Evolutionary conservation across 352 stramenopile species (phyloP).

Genomic region (Globisporangium yorkense): DNA sequence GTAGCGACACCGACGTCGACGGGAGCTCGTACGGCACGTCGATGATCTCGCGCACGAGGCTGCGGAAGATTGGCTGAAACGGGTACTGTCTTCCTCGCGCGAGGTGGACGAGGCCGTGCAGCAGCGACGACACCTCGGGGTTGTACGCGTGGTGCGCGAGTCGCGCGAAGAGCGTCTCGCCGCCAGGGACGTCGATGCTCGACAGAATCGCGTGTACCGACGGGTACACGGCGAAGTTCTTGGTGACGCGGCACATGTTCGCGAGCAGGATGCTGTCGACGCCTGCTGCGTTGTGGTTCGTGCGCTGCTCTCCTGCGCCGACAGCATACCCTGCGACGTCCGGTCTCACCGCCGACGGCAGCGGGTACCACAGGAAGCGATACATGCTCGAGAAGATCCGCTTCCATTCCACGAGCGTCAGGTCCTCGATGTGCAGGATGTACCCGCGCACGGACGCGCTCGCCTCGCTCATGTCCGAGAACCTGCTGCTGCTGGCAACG

Average conservation of each 20-base stretch:
- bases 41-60: conserved; percentile 44
- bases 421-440: conserved; percentile 56
- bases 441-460: conserved; percentile 49
- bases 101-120: conserved; percentile 67
- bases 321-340: no score
- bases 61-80: conserved; percentile 43
- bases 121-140: conserved; percentile 44
- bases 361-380: conserved; percentile 32
- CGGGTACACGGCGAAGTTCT: conserved; percentile 62
- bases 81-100: conserved; percentile 36
- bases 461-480: conserved; percentile 25
- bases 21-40: conserved; percentile 19
- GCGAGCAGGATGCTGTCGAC: conserved; percentile 51
- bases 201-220: conserved; percentile 53
- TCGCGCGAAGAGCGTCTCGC: conserved; percentile 39
- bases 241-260: conserved; percentile 70
- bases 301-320: not conserved
- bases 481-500: conserved; percentile 26
- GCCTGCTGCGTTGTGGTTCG: not conserved
- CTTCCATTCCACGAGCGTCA: conserved; percentile 61
- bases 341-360: not conserved
- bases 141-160: conserved; percentile 56
- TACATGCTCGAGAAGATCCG: conserved; percentile 64
- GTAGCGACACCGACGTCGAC: conserved; percentile 29
- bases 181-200: conserved; percentile 23